Percentiles rank a stretch among this genome's conserved stretches.
Conservation (phyloP, 257 asterid genomes). For the Solanum pimpinellifolium region DNA sequence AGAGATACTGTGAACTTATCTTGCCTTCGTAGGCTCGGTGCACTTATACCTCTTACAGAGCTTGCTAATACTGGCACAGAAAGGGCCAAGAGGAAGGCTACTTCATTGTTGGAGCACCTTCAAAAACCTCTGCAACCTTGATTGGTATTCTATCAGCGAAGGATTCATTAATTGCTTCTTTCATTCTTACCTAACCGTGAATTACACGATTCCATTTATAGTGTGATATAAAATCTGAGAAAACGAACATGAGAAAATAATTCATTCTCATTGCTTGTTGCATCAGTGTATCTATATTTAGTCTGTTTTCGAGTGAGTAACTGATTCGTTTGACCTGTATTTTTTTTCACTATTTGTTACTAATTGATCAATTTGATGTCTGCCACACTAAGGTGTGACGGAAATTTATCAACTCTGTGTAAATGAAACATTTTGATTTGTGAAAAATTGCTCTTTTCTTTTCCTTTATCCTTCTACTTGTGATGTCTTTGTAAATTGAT, state of each 20-base stretch:
- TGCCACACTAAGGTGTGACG: not conserved
- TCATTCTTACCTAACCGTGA: constrained; percentile 6
- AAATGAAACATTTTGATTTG: not conserved
- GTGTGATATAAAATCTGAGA: constrained; percentile 19
- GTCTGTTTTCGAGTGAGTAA: not conserved
- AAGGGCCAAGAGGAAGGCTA: constrained; percentile 79
- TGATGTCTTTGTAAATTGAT: not conserved
- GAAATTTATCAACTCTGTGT: not conserved
- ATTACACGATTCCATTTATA: constrained; percentile 20
- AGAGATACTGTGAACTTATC: constrained; percentile 59
- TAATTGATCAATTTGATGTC: not conserved
- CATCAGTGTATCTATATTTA: constrained; percentile 9
- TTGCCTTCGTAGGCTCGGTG: constrained; percentile 71
- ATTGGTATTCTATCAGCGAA: not conserved
- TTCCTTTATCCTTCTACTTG: not conserved
- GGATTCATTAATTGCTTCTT: not conserved
- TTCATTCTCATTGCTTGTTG: constrained; percentile 20
- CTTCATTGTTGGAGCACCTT: constrained; percentile 67
- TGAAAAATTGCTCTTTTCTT: not conserved
- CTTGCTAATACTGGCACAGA: constrained; percentile 76
- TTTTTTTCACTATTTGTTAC: not conserved
- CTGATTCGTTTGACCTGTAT: not conserved
- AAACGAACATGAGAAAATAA: constrained; percentile 26
- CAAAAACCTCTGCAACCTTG: constrained; percentile 27
- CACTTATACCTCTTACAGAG: constrained; percentile 58